Evolutionary conservation across 129 eudicot species (phyloP).

Genomic region (Artemisia tridentata): DNA sequence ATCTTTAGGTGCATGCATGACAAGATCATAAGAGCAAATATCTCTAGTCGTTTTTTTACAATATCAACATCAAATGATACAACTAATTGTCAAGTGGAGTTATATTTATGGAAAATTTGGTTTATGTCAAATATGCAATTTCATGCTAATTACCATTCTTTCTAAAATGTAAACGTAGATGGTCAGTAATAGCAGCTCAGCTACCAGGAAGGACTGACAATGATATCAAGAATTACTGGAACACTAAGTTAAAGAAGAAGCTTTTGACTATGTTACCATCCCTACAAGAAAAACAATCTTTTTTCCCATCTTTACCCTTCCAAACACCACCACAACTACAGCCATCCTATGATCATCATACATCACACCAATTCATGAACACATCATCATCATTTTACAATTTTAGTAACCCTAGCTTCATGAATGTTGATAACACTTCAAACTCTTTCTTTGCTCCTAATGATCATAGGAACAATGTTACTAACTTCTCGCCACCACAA

Average conservation of each 20-base stretch:
- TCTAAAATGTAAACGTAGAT: conserved; percentile 40
- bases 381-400: conserved; percentile 29
- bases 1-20: conserved; percentile 36
- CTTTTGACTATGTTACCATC: conserved; percentile 34
- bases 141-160: background rate
- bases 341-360: conserved; percentile 21
- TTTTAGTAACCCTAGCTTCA: conserved; percentile 27
- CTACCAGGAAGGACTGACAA: conserved; percentile 87
- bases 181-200: conserved; percentile 78
- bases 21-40: background rate
- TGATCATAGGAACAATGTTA: conserved; percentile 4
- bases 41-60: background rate
- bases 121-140: background rate
- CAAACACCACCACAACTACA: conserved; percentile 29
- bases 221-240: conserved; percentile 88
- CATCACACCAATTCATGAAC: conserved; percentile 23
- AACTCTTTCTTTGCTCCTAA: conserved; percentile 21
- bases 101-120: conserved; percentile 11
- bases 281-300: conserved; percentile 24
- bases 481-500: conserved; percentile 11
- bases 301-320: conserved; percentile 30
- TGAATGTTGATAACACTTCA: conserved; percentile 26
- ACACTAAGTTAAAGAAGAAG: conserved; percentile 74
- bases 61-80: background rate
- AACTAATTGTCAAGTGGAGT: conserved; percentile 1